Percentiles rank a stretch among this genome's conserved stretches.
Evolutionary conservation across 2,329 filamentous ascomycete species (phyloP).

Genomic region (Pestalotiopsis sp.): DNA sequence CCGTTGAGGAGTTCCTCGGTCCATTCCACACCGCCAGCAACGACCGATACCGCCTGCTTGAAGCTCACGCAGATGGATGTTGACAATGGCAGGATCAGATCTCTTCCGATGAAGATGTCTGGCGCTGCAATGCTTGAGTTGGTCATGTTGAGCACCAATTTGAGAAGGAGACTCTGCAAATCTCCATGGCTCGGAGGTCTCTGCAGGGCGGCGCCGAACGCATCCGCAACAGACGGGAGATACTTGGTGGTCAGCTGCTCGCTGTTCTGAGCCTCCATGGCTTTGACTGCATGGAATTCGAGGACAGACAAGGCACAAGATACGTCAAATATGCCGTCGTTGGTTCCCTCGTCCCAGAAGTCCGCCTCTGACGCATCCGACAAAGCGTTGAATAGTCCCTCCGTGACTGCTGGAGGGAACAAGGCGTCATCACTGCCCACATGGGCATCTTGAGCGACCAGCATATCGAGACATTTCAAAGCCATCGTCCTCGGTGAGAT

Average conservation of each 20-base stretch:
- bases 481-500: conserved; percentile 65
- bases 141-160: conserved; percentile 80
- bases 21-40: conserved; percentile 50
- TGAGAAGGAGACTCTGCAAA: conserved; percentile 53
- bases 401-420: conserved; percentile 47
- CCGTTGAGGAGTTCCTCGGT: conserved; percentile 60
- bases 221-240: conserved; percentile 51
- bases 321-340: conserved; percentile 35
- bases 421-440: conserved; percentile 48
- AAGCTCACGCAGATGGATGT: conserved; percentile 54
- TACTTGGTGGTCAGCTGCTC: conserved; percentile 49
- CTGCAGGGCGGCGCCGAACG: conserved; percentile 40
- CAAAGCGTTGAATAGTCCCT: conserved; percentile 49
- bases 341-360: conserved; percentile 36
- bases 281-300: conserved; percentile 52
- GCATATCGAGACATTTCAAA: conserved; percentile 62
- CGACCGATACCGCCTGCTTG: conserved; percentile 43
- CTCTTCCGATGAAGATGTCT: conserved; percentile 64
- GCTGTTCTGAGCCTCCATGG: conserved; percentile 41
- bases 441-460: conserved; percentile 52
- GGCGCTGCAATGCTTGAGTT: conserved; percentile 76
- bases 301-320: conserved; percentile 49
- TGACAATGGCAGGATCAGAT: conserved; percentile 50
- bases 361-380: conserved; percentile 32
- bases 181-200: conserved; percentile 37